These are phyloP conservation scores for Drechslerella stenobrocha DNA, from an alignment of 2,329 filamentous ascomycete species.

Conservation along the genomic window DNA sequence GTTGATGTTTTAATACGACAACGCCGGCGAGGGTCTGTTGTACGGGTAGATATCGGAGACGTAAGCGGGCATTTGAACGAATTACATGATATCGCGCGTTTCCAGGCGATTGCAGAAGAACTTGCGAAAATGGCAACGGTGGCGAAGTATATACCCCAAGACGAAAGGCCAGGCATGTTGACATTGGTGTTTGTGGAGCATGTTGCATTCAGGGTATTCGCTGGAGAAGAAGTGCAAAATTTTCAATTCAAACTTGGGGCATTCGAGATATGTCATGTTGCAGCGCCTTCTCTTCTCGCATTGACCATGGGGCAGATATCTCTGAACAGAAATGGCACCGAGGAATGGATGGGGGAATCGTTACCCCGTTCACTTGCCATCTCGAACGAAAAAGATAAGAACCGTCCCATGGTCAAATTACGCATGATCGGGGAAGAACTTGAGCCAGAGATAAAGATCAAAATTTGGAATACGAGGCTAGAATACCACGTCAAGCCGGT, in stretches of 20 bases:
- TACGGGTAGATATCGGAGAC: constrained; percentile 70
- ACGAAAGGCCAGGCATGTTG: constrained; percentile 86
- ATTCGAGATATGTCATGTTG: constrained; percentile 77
- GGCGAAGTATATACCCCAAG: constrained; percentile 91
- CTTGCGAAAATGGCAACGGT: constrained; percentile 80
- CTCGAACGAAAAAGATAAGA: constrained; percentile 53
- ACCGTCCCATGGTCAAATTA: constrained; percentile 73
- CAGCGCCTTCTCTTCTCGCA: constrained; percentile 78
- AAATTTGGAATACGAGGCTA: constrained; percentile 78
- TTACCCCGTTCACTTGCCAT: constrained; percentile 56
- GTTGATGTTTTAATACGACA: constrained; percentile 87
- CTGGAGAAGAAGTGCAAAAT: constrained; percentile 71
- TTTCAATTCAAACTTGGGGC: constrained; percentile 65
- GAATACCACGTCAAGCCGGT: constrained; percentile 87
- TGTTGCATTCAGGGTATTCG: constrained; percentile 64
- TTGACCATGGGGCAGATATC: constrained; percentile 69
- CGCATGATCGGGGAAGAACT: constrained; percentile 92
- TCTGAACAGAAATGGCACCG: constrained; percentile 65
- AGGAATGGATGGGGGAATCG: constrained; percentile 63
- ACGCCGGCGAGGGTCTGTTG: constrained; percentile 78
- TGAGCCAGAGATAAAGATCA: constrained; percentile 85
- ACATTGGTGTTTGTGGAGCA: constrained; percentile 71
- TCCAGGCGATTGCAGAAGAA: constrained; percentile 76
- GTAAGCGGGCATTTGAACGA: constrained; percentile 67
- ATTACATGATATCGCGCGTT: constrained; percentile 66